Evolutionary conservation across 2,329 filamentous ascomycete species (phyloP).

Genomic region (Calonectria pteridis): DNA sequence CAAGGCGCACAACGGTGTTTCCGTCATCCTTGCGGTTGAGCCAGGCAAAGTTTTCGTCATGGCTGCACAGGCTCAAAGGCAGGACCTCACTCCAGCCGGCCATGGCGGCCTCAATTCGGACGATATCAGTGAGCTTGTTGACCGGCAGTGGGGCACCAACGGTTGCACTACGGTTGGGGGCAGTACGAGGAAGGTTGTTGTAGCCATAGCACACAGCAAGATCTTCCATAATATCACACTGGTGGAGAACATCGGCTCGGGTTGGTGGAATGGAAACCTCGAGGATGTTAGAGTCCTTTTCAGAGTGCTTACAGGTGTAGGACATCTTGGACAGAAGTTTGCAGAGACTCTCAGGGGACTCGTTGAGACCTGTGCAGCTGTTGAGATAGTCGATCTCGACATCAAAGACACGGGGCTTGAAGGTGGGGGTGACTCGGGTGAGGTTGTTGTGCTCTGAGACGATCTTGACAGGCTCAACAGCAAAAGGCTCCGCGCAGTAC

Average conservation of each 20-base stretch:
- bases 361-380: conserved; percentile 85
- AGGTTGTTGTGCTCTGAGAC: conserved; percentile 91
- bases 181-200: conserved; percentile 91
- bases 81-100: conserved; percentile 97
- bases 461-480: conserved; percentile 93
- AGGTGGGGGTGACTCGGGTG: conserved; percentile 83
- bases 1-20: conserved; percentile 83
- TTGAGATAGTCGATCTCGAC: conserved; percentile 96
- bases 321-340: conserved; percentile 90
- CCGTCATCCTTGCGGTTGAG: conserved; percentile 92
- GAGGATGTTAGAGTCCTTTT: conserved; percentile 75
- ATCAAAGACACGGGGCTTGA: conserved; percentile 80
- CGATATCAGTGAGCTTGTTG: conserved; percentile 95
- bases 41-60: conserved; percentile 98
- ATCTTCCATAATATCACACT: conserved; percentile 99
- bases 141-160: conserved; percentile 88
- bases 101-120: conserved; percentile 90
- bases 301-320: conserved; percentile 82
- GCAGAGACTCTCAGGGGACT: conserved; percentile 81
- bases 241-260: conserved; percentile 93
- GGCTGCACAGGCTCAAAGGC: conserved; percentile 95
- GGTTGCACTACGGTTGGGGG: conserved; percentile 87
- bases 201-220: conserved; percentile 97
- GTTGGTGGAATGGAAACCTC: conserved; percentile 89
- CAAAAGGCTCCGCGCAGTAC: conserved; percentile 90